These are phyloP conservation scores for Gymnopilus junonius DNA, from an alignment of 768 basidiomycete species.

Conservation along the genomic window DNA sequence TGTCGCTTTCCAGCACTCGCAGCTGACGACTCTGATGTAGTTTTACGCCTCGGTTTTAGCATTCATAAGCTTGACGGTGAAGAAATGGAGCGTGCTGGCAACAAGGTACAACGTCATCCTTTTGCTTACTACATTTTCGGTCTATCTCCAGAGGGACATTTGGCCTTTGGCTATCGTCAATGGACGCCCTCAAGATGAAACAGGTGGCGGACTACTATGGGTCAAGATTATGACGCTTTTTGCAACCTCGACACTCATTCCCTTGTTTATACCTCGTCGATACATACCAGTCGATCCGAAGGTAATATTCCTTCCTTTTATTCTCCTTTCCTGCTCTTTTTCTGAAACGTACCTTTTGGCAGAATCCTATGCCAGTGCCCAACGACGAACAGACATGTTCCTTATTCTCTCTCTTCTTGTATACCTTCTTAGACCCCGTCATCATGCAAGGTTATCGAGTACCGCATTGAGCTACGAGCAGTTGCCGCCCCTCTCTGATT, in stretches of 20 bases:
- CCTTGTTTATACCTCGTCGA: conserved; percentile 52
- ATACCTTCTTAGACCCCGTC: conserved; percentile 58
- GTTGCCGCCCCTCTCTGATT: conserved; percentile 65
- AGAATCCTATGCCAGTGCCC: conserved; percentile 36
- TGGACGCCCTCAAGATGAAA: conserved; percentile 44
- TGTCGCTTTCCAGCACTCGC: neutral
- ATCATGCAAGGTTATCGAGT: conserved; percentile 47
- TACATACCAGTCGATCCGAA: conserved; percentile 57
- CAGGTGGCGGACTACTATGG: conserved; percentile 54
- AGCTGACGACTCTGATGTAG: conserved; percentile 25
- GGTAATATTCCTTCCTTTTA: conserved; percentile 19
- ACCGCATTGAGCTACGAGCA: conserved; percentile 53
- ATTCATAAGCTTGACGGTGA: conserved; percentile 37
- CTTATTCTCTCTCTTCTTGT: conserved; percentile 45
- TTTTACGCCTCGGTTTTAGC: conserved; percentile 45
- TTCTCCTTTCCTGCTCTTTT: conserved; percentile 18
- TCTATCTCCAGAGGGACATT: conserved; percentile 57
- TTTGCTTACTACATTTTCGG: conserved; percentile 35
- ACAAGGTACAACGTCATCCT: conserved; percentile 28
- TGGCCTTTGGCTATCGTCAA: conserved; percentile 57
- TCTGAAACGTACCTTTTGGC: neutral
- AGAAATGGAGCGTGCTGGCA: conserved; percentile 31
- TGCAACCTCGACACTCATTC: conserved; percentile 49
- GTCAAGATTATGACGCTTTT: conserved; percentile 46
- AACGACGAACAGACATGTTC: conserved; percentile 58